phyloP scores from a whole-genome alignment of 2,329 filamentous ascomycete species.

The Cladosporium sp. region DNA sequence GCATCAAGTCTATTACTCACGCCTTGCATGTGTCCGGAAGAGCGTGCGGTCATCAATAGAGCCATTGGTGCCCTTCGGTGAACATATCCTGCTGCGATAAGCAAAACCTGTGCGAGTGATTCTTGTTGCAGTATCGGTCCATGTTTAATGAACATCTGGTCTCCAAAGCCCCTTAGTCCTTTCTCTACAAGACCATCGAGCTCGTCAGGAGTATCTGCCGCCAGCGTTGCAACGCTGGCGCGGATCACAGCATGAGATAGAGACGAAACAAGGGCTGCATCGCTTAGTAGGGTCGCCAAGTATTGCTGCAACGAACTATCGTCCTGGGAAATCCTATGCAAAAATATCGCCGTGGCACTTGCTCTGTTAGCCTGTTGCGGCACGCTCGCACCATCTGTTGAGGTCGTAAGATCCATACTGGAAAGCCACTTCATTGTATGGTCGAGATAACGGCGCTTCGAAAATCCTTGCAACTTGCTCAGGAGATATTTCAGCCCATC shows the following conservation, averaged over 20 bases:
- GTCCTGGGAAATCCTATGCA: neutral
- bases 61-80: constrained; percentile 62
- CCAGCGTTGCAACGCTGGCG: constrained; percentile 26
- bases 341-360: constrained; percentile 13
- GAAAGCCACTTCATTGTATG: constrained; percentile 30
- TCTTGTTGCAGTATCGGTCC: constrained; percentile 83
- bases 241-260: constrained; percentile 23
- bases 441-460: constrained; percentile 42
- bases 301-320: constrained; percentile 1
- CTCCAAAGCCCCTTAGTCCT: constrained; percentile 70
- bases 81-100: constrained; percentile 74
- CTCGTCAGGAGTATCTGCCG: constrained; percentile 19
- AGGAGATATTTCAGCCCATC: neutral
- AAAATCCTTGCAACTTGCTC: constrained; percentile 16
- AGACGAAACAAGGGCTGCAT: constrained; percentile 21
- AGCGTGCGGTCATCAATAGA: constrained; percentile 65
- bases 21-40: constrained; percentile 67
- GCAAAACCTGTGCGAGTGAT: constrained; percentile 73
- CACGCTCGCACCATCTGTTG: neutral
- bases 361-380: neutral
- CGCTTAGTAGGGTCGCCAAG: constrained; percentile 17
- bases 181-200: constrained; percentile 61
- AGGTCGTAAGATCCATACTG: constrained; percentile 1
- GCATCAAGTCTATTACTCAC: constrained; percentile 82
- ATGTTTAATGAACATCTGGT: constrained; percentile 82